Base-by-base conservation (phyloP, 192 early-diverging fungal species). In the Podila epicladia region DNA sequence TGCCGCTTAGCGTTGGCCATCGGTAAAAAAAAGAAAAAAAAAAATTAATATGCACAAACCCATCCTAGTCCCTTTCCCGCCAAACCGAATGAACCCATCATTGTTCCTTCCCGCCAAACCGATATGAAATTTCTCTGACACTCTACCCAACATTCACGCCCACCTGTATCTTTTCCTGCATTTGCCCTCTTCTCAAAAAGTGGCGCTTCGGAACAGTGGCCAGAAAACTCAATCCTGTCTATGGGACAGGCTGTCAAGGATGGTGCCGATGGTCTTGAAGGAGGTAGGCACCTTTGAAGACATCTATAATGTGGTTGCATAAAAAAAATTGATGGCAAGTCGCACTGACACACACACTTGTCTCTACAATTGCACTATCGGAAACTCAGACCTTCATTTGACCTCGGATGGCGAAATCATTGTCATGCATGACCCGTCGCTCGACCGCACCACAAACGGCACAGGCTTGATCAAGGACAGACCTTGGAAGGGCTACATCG, bases 211-310 rank as follows among this genome's bases (percentile, higher is more conserved):
- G 84, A 80, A 11, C 69, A 76, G 59, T 86, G 86, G 65, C 84
- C 87, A 2, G 89, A 90, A 73, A 90, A 90, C 64, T 87, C 89
- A 0, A 68, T 90, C 32, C n/a, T 86, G 4, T 83, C 89, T 6
- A 84, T 86, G 73, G 71, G 72, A n/a, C 75, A 83, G 63, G 89
- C 89, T 2, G 57, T 90, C 31, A 74, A 84, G 24, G 87, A 87
- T 22, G 86, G 86, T 29, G 82, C 85, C 0, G 69, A 77, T 65
- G 89, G 84, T 31, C 72, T 90, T 17, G 89, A 90, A 73, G 84
- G 85, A 53, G 84, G 84, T 85, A 49, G 84, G 84, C 82, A 72
- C 26, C 9, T 20, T 17, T 22, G 4, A 26, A 22, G 51, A 50
- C 20, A 62, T 20, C 12, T 28, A n/a, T 62, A n/a, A 32, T 7